Base-by-base conservation (phyloP, 1,139 yeast species). In the Hyphopichia burtonii region DNA sequence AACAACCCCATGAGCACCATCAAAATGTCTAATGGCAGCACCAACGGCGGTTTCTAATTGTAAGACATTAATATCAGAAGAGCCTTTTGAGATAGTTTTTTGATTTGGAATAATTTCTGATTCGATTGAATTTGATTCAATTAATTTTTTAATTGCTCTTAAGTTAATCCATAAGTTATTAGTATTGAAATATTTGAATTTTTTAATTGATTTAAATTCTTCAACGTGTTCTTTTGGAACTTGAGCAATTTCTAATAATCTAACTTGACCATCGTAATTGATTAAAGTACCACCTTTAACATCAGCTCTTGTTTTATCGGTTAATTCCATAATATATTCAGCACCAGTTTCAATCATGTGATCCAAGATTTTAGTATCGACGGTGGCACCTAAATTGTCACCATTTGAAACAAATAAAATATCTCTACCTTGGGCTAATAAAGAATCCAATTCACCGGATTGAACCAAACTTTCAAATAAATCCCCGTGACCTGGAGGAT, bases 401-500 rank as follows among this genome's bases (percentile, higher is more conserved):
- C 98, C 98, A 66, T 93, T 93, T 48, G 99, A 93, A 38, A 93
- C 97, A 61, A 93, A 93, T 59, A 93, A 75, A 50, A 89, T 76
- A 72, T 93, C 99, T 74, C 95, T 89, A 54, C 99, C 99, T 63
- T 89, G 94, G 41, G 85, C 90, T 55, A 93, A 77, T 54, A 93
- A 78, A 48, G 88, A 83, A 63, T 93, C 99, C 55, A 93, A 78
- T 62, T 93, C 93, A 46, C 99, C 99, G 16, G 96, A 84, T 48
- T 88, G 83, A 48, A 87, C 84, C 62, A 93, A 76, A 23, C 95
- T 75, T 72, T 93, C 99, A 58, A 91, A 93, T 68, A 93, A 76
- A 68, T 93, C 99, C 69, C 99, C 99, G 67, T 93, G 99, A 41
- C 99, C 99, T 20, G 99, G 99, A 41, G 99, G 99, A 66, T 93